Evolutionary conservation across 257 asterid species (phyloP).

Genomic region (Rehmannia glutinosa): DNA sequence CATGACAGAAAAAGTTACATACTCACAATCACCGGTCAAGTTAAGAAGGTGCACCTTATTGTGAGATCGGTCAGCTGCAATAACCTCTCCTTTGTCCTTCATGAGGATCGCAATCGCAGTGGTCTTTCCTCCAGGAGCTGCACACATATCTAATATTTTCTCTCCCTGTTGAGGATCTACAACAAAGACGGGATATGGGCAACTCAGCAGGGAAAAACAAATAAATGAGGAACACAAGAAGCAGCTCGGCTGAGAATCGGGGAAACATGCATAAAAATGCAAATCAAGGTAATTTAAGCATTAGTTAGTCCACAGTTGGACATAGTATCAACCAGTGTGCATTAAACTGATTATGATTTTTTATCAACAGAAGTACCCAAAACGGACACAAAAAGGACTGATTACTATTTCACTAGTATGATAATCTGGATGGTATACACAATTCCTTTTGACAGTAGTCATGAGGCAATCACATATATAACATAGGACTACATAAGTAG

Average conservation of each 20-base stretch:
- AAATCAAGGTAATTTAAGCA: neutral
- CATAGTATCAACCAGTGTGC: neutral
- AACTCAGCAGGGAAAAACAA: constrained; percentile 9
- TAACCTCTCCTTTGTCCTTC: constrained; percentile 88
- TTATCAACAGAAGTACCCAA: too few species aligned
- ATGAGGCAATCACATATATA: too few species aligned
- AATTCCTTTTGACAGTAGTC: too few species aligned
- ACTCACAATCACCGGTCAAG: constrained; percentile 40
- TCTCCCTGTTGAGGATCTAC: constrained; percentile 94
- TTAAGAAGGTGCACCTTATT: constrained; percentile 90
- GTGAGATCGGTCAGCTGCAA: constrained; percentile 96
- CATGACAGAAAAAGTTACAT: neutral
- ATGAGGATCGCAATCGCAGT: constrained; percentile 93
- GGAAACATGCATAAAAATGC: neutral
- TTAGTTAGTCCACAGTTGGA: neutral
- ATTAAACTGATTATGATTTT: neutral
- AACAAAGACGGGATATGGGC: constrained; percentile 9
- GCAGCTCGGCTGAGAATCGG: too few species aligned
- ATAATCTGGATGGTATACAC: too few species aligned
- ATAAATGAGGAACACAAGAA: neutral
- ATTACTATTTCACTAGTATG: too few species aligned
- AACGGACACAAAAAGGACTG: too few species aligned
- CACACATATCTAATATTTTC: constrained; percentile 93
- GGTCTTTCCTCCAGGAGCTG: constrained; percentile 99
- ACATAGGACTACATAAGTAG: too few species aligned